phyloP scores from a whole-genome alignment of 2,329 filamentous ascomycete species.

The Pseudogymnoascus sp. region DNA sequence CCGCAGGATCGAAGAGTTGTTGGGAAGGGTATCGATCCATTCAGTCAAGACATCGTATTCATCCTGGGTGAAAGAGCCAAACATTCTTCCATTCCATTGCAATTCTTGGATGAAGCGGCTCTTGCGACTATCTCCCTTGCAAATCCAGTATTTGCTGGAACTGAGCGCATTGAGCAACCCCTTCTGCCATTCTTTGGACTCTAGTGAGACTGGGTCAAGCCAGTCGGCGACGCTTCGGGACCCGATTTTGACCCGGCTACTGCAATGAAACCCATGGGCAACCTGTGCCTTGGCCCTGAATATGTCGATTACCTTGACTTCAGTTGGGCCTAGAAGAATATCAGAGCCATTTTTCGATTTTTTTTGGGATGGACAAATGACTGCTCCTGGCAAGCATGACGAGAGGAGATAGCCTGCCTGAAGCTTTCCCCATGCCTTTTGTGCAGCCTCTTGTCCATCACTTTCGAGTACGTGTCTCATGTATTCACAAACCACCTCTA shows the following conservation, averaged over 20 bases:
- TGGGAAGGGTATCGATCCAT: constrained; percentile 33
- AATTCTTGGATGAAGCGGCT: constrained; percentile 36
- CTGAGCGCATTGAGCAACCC: constrained; percentile 31
- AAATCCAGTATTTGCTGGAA: constrained; percentile 33
- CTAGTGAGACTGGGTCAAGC: constrained; percentile 31
- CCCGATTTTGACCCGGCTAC: constrained; percentile 32
- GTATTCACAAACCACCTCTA: constrained; percentile 31
- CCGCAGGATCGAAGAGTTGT: constrained; percentile 12
- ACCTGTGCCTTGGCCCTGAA: constrained; percentile 32
- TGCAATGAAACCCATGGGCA: constrained; percentile 33
- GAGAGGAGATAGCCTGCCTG: constrained; percentile 35
- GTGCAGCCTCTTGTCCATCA: constrained; percentile 25
- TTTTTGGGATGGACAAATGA: constrained; percentile 18
- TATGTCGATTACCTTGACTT: constrained; percentile 25
- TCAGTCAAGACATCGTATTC: constrained; percentile 31
- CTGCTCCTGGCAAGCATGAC: constrained; percentile 13
- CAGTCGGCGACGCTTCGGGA: constrained; percentile 31
- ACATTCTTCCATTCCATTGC: constrained; percentile 40
- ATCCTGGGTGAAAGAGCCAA: constrained; percentile 37
- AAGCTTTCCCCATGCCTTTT: constrained; percentile 32
- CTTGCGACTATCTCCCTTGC: constrained; percentile 30
- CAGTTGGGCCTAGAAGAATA: constrained; percentile 11
- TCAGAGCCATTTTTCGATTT: not conserved
- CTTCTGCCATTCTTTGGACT: constrained; percentile 26
- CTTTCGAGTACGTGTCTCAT: constrained; percentile 25